These are phyloP conservation scores for Penicillium sp. DNA, from an alignment of 2,329 filamentous ascomycete species.

Conservation along the genomic window DNA sequence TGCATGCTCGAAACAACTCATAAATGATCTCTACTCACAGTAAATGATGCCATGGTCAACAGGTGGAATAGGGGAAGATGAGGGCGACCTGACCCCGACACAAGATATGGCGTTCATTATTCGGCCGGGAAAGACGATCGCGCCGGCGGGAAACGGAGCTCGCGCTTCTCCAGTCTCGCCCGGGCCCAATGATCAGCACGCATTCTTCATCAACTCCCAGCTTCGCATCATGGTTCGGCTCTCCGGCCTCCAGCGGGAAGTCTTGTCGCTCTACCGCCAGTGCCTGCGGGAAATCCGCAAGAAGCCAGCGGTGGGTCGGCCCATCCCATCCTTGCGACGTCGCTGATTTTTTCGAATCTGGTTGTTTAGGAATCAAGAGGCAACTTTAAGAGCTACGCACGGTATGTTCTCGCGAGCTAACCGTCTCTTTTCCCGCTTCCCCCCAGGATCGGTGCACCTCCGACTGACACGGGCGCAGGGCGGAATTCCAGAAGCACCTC, in stretches of 20 bases:
- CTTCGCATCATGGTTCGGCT: constrained; percentile 47
- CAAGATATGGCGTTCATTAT: constrained; percentile 7
- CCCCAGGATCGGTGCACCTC: constrained; percentile 11
- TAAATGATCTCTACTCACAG: constrained; percentile 7
- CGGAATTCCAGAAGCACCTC: constrained; percentile 72
- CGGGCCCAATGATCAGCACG: constrained; percentile 3
- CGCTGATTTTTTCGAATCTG: neutral
- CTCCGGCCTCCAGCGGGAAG: constrained; percentile 87
- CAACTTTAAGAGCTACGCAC: constrained; percentile 44
- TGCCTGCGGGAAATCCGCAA: constrained; percentile 77
- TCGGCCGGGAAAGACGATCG: constrained; percentile 29
- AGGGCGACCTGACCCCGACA: neutral
- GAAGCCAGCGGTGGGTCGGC: constrained; percentile 66
- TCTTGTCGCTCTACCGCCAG: constrained; percentile 78
- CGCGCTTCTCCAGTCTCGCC: constrained; percentile 9
- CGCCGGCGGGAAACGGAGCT: constrained; percentile 26
- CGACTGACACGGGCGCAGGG: constrained; percentile 45
- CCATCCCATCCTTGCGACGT: constrained; percentile 1
- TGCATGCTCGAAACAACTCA: neutral
- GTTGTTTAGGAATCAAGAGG: constrained; percentile 37
- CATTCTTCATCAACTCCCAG: constrained; percentile 4
- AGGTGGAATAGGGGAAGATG: neutral
- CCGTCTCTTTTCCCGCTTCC: constrained; percentile 6
- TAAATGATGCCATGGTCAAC: constrained; percentile 12
- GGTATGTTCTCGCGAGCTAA: constrained; percentile 31